phyloP scores from a whole-genome alignment of 1,284 basidiomycete species.

The Inonotus obliquus region DNA sequence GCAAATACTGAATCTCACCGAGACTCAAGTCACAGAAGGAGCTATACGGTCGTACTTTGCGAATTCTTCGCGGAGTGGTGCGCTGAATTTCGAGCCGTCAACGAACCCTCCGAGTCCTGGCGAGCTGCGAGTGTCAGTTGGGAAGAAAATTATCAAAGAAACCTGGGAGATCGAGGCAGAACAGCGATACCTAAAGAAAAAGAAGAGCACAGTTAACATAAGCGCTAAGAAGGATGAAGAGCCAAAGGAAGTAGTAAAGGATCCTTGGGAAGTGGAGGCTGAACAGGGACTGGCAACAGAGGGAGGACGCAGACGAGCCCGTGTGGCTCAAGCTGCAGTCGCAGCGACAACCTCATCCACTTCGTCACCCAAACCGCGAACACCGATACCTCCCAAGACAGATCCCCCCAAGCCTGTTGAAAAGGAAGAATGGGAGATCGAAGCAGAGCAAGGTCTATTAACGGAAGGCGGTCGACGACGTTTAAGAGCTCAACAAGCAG shows the following conservation, averaged over 20 bases:
- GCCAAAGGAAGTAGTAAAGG: constrained; percentile 14
- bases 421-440: constrained; percentile 74
- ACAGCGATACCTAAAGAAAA: constrained; percentile 29
- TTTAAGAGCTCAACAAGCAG: constrained; percentile 50
- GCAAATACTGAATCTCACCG: constrained; percentile 55
- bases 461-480: constrained; percentile 67
- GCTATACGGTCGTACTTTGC: constrained; percentile 41
- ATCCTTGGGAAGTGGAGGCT: constrained; percentile 35
- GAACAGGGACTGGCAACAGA: constrained; percentile 32
- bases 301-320: constrained; percentile 30
- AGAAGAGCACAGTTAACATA: constrained; percentile 27
- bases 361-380: constrained; percentile 22
- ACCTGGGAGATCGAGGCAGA: constrained; percentile 74
- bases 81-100: constrained; percentile 49
- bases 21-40: constrained; percentile 50
- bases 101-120: constrained; percentile 49
- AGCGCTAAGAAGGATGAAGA: neutral
- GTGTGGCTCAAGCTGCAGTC: constrained; percentile 23
- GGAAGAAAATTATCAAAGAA: constrained; percentile 65
- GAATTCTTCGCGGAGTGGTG: constrained; percentile 37
- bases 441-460: constrained; percentile 65
- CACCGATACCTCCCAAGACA: constrained; percentile 19
- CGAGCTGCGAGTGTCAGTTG: constrained; percentile 52
- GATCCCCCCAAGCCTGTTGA: constrained; percentile 32
- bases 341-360: neutral